Conservation (phyloP, 257 asterid species). For the Apocynum venetum region DNA sequence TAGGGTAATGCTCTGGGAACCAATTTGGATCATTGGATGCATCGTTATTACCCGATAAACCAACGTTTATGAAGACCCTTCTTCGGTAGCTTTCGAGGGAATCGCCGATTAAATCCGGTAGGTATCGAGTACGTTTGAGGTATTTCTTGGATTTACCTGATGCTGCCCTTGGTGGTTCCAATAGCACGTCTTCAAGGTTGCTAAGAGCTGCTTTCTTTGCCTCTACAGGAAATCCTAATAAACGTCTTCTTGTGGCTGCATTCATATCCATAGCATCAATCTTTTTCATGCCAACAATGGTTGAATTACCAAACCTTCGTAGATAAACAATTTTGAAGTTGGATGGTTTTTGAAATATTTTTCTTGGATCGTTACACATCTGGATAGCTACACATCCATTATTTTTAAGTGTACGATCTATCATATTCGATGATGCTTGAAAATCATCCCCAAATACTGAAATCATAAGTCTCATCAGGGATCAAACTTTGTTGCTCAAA, state of each 20-base stretch:
- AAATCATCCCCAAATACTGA: slow-evolving; percentile 17
- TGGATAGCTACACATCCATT: slow-evolving; percentile 24
- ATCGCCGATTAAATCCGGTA: slow-evolving; percentile 42
- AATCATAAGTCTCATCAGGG: slow-evolving; percentile 20
- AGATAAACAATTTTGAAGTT: slow-evolving; percentile 26
- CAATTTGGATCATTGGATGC: slow-evolving; percentile 30
- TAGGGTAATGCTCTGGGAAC: slow-evolving; percentile 47
- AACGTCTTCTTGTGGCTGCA: slow-evolving; percentile 1
- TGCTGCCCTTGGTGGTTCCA: slow-evolving; percentile 41
- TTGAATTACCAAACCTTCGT: slow-evolving; percentile 17
- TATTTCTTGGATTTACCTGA: slow-evolving; percentile 34
- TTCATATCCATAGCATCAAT: not conserved
- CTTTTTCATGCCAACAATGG: slow-evolving; percentile 24
- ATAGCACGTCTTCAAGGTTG: slow-evolving; percentile 34
- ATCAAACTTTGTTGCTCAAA: not conserved
- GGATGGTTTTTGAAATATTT: slow-evolving; percentile 10
- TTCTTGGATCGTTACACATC: slow-evolving; percentile 6
- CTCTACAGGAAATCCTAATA: slow-evolving; percentile 14
- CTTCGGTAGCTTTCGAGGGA: slow-evolving; percentile 36
- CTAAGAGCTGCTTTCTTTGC: slow-evolving; percentile 24
- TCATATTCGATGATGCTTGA: not conserved
- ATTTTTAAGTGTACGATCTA: slow-evolving; percentile 23
- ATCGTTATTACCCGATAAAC: slow-evolving; percentile 5
- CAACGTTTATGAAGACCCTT: slow-evolving; percentile 35
- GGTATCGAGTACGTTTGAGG: slow-evolving; percentile 25